Base-by-base conservation (phyloP, 306 rosid genomes). In the Senna tora region DNA sequence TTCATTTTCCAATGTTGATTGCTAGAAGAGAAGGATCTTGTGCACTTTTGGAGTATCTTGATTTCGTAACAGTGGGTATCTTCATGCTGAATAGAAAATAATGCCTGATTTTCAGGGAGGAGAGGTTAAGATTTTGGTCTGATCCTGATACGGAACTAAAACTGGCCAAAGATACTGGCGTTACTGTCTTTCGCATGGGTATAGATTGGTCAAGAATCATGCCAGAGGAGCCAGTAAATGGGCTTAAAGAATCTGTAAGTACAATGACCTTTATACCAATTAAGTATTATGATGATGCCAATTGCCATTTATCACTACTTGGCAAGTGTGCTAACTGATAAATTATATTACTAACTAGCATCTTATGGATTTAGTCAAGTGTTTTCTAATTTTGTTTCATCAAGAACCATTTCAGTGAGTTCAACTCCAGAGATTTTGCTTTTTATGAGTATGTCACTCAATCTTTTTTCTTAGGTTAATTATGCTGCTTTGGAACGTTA, bases 101-200 rank as follows among this genome's bases (percentile, higher is more conserved):
- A 62, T 80, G 59, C 68, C 81, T 84, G 74, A 69, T 83, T 84
- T 74, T 75, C 90, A 94, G 98, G 82, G 89, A 89, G 84, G 95
- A 91, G 86, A 91, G 98, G 82, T 77, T 94, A 75, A 90, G 88
- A 88, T 94, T 94, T 91, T 94, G 98, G 98, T 87, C 98, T 46
- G 97, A 94, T 80, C 98, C 98, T 77, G 98, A 94, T 85, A 83
- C 83, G 68, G 98, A 94, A 80, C 76, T 94, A 63, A 87, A 87
- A 45, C 77, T 91, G 82, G 97, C 98, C 51, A 91, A 94, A 75
- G 86, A 76, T 75, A 91, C 98, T 15, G 98, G 98, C 21, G 61
- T 85, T 54, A 79, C 84, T 57, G 95, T 94, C 72, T 94, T 94
- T 56, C 87, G 98, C 47, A 89, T 94, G 98, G 98, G 98, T 69